phyloP scores from a whole-genome alignment of 306 rosid species.

The Malus domestica region DNA sequence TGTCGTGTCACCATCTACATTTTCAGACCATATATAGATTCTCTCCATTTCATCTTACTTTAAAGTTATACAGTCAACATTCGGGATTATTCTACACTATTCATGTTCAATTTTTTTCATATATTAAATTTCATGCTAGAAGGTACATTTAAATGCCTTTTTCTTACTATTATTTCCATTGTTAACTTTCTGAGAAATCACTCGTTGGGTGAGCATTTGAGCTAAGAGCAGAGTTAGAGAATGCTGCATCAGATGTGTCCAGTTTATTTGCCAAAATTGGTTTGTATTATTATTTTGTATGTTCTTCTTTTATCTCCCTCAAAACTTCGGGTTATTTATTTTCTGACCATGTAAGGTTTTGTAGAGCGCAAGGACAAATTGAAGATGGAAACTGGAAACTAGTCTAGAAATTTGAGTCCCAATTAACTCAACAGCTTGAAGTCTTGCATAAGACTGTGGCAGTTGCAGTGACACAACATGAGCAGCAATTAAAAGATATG shows the following conservation, averaged over 20 bases:
- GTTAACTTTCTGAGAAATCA: constrained; percentile 55
- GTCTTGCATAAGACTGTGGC: constrained; percentile 83
- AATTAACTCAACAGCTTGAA: constrained; percentile 82
- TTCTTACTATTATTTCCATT: neutral
- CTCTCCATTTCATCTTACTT: too few relatives aligned
- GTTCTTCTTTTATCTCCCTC: neutral
- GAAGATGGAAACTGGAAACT: constrained; percentile 68
- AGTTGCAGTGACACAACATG: constrained; percentile 71
- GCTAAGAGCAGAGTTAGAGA: constrained; percentile 82
- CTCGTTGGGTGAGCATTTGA: constrained; percentile 79
- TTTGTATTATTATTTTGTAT: constrained; percentile 25
- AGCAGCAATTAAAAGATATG: constrained; percentile 79
- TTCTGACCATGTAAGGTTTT: neutral
- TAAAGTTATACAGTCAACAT: too few relatives aligned
- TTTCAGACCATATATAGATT: too few relatives aligned
- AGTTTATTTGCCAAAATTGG: constrained; percentile 85
- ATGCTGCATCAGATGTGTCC: constrained; percentile 85
- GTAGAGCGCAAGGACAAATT: constrained; percentile 84
- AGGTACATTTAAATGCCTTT: neutral
- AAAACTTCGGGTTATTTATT: constrained; percentile 3
- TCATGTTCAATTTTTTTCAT: too few relatives aligned
- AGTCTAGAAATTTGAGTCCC: constrained; percentile 62
- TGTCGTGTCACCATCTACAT: neutral
- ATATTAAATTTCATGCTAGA: neutral
- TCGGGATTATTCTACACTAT: too few relatives aligned